Base-by-base conservation (phyloP, 306 rosid genomes). In the Medicago ruthenica region DNA sequence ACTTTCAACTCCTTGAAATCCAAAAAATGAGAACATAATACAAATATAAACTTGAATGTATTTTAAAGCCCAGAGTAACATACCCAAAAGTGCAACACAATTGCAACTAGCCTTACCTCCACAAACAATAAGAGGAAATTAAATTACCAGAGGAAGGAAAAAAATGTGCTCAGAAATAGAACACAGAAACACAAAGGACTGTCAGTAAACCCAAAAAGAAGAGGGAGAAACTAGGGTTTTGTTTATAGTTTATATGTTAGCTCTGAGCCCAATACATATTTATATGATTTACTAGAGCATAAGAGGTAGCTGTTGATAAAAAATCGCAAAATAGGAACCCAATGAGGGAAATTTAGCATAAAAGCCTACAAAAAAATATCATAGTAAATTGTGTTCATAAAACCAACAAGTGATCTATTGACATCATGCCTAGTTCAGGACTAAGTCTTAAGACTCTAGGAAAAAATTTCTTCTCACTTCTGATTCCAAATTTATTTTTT, bases 1-100 rank as follows among this genome's bases (percentile, higher is more conserved):
- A 40, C 67, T 63, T 63, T 44, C 69, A 82, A 55, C 40, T 16
- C 16, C 53, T 50, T 9, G 34, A 62, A 78, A 74, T 69, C 64
- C 22, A 58, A 58, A 22, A 16, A 58, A 58, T 2, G 37, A 58
- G 36, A 4, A 11, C 22, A 22, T 17, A 58, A 58, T 58, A 58
- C 9, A 22, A 58, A 13, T 22, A 22, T 58, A 12, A 6, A 27
- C 31, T 27, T 4, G 5, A 34, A 34, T 27, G 31, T 24, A 24
- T 24, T 24, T 24, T 24, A 24, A 24, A 24, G 2, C 27, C 27
- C n/a, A 20, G 8, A 15, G 36, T 40, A 17, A 10, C 31, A 67
- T 59, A 69, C 42, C 71, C 42, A 74, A 34, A 57, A 53, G 59
- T 47, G 16, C 58, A 51, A n/a, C 58, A 51, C 22, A 5, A 0